Conservation (phyloP, 257 asterid genomes). For the Orobanche coerulescens region DNA sequence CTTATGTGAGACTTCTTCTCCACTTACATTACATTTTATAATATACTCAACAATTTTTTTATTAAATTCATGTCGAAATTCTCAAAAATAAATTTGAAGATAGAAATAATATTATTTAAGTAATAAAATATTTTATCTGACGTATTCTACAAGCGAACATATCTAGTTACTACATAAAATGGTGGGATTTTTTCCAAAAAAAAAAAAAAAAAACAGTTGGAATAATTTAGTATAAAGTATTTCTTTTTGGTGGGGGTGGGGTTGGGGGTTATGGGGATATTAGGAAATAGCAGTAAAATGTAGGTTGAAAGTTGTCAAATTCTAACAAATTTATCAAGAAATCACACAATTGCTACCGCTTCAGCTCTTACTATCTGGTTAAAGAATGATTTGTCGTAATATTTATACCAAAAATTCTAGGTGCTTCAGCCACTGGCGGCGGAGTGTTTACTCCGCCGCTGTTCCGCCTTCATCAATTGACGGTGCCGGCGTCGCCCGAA, state of each 20-base stretch:
- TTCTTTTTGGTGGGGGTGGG: not conserved
- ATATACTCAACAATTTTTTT: too few species aligned
- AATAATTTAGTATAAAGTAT: not conserved
- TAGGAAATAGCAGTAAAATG: too few species aligned
- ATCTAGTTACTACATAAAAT: too few species aligned
- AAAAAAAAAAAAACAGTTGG: not conserved
- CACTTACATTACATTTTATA: too few species aligned
- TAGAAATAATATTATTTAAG: too few species aligned
- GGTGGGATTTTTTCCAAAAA: too few species aligned
- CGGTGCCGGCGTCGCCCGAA: constrained; percentile 19
- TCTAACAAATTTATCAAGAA: not conserved
- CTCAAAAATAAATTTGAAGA: too few species aligned
- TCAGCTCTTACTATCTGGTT: not conserved
- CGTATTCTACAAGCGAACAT: too few species aligned
- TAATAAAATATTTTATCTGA: too few species aligned
- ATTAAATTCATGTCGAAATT: too few species aligned
- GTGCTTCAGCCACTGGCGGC: constrained; percentile 38
- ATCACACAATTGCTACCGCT: not conserved
- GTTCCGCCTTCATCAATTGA: constrained; percentile 23
- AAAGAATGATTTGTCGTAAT: constrained; percentile 49
- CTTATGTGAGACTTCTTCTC: too few species aligned
- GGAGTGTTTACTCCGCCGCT: constrained; percentile 33
- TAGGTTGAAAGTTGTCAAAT: not conserved
- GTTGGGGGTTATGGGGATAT: too few species aligned
- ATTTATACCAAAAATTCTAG: constrained; percentile 30